These are phyloP conservation scores for Aureococcus anophagefferens DNA, from an alignment of 108 stramenopile genomes.

Conservation along the genomic window DNA sequence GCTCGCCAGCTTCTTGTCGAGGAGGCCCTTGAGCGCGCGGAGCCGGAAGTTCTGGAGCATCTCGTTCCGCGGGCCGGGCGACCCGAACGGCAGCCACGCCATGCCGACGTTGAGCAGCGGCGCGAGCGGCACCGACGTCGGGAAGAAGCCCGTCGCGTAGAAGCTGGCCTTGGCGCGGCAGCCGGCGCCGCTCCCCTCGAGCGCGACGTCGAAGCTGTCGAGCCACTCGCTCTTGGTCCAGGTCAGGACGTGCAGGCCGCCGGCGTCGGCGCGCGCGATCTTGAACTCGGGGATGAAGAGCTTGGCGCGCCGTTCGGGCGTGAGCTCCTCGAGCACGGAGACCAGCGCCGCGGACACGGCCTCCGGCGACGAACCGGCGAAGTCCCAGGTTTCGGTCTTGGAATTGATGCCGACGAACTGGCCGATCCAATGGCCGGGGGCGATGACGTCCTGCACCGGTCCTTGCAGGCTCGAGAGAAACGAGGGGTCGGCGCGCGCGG, in stretches of 20 bases:
- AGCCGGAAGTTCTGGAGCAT: slow-evolving; percentile 22
- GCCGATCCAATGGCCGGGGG: slow-evolving; percentile 25
- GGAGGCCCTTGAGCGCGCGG: slow-evolving; percentile 9
- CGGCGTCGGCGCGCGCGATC: slow-evolving; percentile 12
- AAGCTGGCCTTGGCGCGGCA: slow-evolving; percentile 14
- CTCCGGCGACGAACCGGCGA: slow-evolving; percentile 7
- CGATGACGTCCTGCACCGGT: slow-evolving; percentile 18
- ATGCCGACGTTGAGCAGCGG: slow-evolving; percentile 17
- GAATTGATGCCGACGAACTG: slow-evolving; percentile 18
- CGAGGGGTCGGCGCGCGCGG: slow-evolving; percentile 8
- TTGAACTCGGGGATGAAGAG: slow-evolving; percentile 13
- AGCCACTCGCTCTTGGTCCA: slow-evolving; percentile 25
- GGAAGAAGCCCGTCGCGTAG: slow-evolving; percentile 26
- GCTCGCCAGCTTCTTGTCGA: slow-evolving; percentile 13
- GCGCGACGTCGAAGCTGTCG: slow-evolving; percentile 14
- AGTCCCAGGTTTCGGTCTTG: slow-evolving; percentile 5
- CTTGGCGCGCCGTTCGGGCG: slow-evolving; percentile 13
- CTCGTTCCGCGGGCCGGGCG: slow-evolving; percentile 15
- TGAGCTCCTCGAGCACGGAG: slow-evolving; percentile 11
- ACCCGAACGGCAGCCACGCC: slow-evolving; percentile 17
- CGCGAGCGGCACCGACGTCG: slow-evolving; percentile 19
- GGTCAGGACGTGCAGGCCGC: slow-evolving; percentile 15
- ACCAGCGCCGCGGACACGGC: slow-evolving; percentile 14
- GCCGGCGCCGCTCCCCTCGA: background rate
- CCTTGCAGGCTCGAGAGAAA: slow-evolving; percentile 9